Evolutionary conservation across 129 eudicot genomes (phyloP), one percentile per base, ranked within the genome.

Genomic region (Oenanthe sinensis): DNA sequence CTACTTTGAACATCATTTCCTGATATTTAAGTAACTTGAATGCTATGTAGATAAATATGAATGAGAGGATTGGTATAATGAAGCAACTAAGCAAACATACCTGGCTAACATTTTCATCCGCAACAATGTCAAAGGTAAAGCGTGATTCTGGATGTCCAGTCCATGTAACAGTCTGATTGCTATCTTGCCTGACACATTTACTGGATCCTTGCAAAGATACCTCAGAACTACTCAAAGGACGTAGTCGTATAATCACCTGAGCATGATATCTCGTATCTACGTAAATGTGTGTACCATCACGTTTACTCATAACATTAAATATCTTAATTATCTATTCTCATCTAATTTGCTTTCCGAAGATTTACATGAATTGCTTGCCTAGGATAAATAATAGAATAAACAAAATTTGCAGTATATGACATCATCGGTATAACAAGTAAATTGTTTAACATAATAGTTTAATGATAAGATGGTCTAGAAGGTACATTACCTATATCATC

Each of bases 61-160:
- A 47, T 0, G 5, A 67, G 0, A 67, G 5, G 30, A 33, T 30
- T 0, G 9, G 14, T 28, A 16, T 20, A 22, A 54, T 2, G 71
- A 80, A 48, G 17, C 16, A 55, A 30, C 28, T 12, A 20, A 71
- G 69, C 11, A 78, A 65, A 17, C 17, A 73, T 76, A 94, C 98
- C 93, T 95, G 98, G 84, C 83, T 88, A 83, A 95, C 97, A 86
- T 73, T 90, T 80, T 95, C 97, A 86, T 95, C 98, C 1, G 98
- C 98, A 71, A 94, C 98, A 79, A 86, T 83, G 33, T 94, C 98
- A 80, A 94, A 94, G 20, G 98, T 94, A 80, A 91, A 94, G 17
- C 98, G 93, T 30, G 98, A 90, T 86, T 94, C 98, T 45, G 93
- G 96, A 55, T 90, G 93, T 17, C 98, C 98, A 42, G 76, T 88